A percentile compares a stretch with the other conserved stretches of the same genome.
Conservation (phyloP, 2,329 filamentous ascomycete genomes). For the Fusarium camptoceras region DNA sequence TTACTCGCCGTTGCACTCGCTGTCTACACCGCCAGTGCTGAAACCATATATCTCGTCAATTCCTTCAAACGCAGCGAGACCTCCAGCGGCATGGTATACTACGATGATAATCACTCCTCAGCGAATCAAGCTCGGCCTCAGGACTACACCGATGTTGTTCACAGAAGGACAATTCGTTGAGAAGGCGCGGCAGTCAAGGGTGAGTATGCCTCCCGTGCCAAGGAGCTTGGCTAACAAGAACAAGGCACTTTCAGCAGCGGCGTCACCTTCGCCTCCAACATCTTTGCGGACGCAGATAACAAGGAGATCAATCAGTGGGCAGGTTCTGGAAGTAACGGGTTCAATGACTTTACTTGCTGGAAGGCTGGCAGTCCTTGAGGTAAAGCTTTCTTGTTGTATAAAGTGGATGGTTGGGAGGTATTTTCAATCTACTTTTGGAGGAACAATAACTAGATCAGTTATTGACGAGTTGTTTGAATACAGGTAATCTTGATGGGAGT, state of each 20-base stretch:
- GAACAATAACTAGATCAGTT: background rate
- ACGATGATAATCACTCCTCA: background rate
- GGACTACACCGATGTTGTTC: background rate
- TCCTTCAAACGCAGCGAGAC: background rate
- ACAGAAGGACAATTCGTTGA: background rate
- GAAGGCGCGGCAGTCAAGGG: conserved; percentile 2
- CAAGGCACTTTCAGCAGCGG: background rate
- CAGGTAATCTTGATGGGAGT: background rate
- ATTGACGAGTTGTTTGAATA: background rate
- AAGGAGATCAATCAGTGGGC: background rate
- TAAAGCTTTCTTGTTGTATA: background rate
- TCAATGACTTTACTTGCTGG: conserved; percentile 2
- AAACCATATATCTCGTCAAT: conserved; percentile 1
- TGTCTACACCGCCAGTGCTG: fast-evolving
- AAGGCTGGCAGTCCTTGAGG: background rate
- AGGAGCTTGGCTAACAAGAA: background rate
- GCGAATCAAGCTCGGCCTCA: background rate
- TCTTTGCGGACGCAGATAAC: background rate
- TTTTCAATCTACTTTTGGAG: background rate
- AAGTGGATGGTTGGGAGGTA: conserved; percentile 4
- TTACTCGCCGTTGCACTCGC: background rate
- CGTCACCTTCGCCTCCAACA: conserved; percentile 4
- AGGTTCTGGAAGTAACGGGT: conserved; percentile 5
- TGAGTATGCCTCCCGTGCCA: background rate
- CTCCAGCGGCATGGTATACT: conserved; percentile 11